Evolutionary conservation across 2,329 filamentous ascomycete species (phyloP).

Genomic region (Diaporthe longicolla): DNA sequence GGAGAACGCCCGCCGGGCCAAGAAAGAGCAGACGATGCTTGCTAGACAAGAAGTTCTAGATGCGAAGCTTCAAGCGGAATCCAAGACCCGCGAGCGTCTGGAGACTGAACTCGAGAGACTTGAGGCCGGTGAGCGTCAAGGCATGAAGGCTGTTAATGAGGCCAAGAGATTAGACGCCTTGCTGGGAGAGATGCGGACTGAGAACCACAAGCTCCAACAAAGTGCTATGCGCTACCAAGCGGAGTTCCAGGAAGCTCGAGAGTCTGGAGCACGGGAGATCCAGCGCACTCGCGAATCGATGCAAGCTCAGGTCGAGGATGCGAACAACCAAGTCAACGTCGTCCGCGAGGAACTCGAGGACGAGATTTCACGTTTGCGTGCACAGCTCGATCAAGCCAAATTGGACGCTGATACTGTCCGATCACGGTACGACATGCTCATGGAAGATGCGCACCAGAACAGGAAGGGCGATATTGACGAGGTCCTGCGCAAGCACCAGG

Average conservation of each 20-base stretch:
- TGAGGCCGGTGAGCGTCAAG: conserved; percentile 74
- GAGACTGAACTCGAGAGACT: conserved; percentile 77
- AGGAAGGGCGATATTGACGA: conserved; percentile 71
- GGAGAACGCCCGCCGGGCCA: conserved; percentile 84
- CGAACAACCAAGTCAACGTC: conserved; percentile 88
- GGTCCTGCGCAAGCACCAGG: conserved; percentile 71
- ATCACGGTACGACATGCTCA: conserved; percentile 84
- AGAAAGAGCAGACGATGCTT: conserved; percentile 83
- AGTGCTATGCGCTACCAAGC: conserved; percentile 79
- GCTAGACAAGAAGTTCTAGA: conserved; percentile 86
- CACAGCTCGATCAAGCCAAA: conserved; percentile 82
- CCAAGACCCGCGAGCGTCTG: conserved; percentile 76
- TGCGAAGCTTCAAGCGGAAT: conserved; percentile 81
- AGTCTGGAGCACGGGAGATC: conserved; percentile 83
- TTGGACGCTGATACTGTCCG: conserved; percentile 86
- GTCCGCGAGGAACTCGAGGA: conserved; percentile 86
- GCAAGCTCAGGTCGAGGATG: conserved; percentile 85
- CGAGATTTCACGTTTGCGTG: conserved; percentile 79
- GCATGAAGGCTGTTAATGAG: conserved; percentile 74
- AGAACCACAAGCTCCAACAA: conserved; percentile 81
- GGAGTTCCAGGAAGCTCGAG: conserved; percentile 87
- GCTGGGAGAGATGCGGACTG: conserved; percentile 70
- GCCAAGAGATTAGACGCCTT: conserved; percentile 71
- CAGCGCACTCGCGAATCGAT: conserved; percentile 84
- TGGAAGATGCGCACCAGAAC: conserved; percentile 83